phyloP scores from a whole-genome alignment of 768 basidiomycete genomes.

The Panellus pusillus region DNA sequence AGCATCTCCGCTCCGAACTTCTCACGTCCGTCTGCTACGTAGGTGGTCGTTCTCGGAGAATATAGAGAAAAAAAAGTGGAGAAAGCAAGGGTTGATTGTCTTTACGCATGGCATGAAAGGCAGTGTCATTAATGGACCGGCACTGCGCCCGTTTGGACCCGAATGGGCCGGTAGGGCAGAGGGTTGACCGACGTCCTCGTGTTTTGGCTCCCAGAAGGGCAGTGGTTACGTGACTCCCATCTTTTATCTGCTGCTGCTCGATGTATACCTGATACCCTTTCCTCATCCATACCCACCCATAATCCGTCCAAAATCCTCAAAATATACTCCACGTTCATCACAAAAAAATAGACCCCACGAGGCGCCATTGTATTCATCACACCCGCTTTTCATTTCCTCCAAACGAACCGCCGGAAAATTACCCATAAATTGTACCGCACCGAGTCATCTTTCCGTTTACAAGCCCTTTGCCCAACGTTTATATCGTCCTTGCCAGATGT shows the following conservation, averaged over 20 bases:
- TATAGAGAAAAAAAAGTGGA: not conserved
- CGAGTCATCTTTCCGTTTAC: conserved; percentile 28
- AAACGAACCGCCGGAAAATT: conserved; percentile 20
- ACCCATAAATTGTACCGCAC: conserved; percentile 29
- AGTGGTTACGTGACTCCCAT: not conserved
- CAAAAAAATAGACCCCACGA: conserved; percentile 37
- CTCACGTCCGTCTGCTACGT: conserved; percentile 6
- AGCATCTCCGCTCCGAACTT: conserved; percentile 11
- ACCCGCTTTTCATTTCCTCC: conserved; percentile 32
- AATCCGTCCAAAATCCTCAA: too few species aligned
- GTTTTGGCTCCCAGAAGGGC: not conserved
- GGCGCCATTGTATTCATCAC: too few species aligned
- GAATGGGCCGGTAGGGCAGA: conserved; percentile 28
- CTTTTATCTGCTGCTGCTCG: not conserved
- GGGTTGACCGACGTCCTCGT: conserved; percentile 32
- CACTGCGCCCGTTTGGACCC: not conserved
- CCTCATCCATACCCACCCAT: not conserved
- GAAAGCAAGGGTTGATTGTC: too few species aligned
- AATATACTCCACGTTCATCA: not conserved
- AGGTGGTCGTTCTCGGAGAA: too few species aligned
- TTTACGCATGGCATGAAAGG: too few species aligned
- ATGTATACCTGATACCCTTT: not conserved
- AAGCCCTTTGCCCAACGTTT: conserved; percentile 24
- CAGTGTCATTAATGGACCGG: not conserved
- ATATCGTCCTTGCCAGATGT: conserved; percentile 11